Evolutionary conservation across 2,329 filamentous ascomycete species (phyloP).

Genomic region (Diatrype stigma): DNA sequence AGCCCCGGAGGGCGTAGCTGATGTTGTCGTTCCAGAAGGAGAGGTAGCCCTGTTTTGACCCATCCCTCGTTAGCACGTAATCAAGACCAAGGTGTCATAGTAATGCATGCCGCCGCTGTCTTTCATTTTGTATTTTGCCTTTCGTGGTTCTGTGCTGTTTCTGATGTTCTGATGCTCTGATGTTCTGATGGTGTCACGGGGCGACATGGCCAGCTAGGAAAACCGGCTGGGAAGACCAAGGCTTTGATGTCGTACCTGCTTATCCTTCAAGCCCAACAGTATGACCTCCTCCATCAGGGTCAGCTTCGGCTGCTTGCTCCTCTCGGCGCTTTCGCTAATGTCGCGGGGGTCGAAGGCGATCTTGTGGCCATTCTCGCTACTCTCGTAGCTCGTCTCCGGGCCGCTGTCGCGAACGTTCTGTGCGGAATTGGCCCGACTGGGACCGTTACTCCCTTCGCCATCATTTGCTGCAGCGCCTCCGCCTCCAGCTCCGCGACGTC

Average conservation of each 20-base stretch:
- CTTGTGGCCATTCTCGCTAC: conserved; percentile 92
- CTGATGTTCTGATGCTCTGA: too few relatives aligned
- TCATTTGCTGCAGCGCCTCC: conserved; percentile 51
- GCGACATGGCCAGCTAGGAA: background rate
- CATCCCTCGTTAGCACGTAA: conserved; percentile 10
- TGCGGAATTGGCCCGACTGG: conserved; percentile 56
- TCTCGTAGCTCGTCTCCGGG: conserved; percentile 83
- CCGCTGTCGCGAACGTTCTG: conserved; percentile 49
- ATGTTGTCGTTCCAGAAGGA: conserved; percentile 99
- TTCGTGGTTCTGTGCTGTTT: too few relatives aligned
- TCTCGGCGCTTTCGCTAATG: conserved; percentile 92
- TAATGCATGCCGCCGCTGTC: too few relatives aligned
- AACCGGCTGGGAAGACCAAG: too few relatives aligned
- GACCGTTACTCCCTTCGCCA: conserved; percentile 51
- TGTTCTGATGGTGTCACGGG: background rate
- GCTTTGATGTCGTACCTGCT: conserved; percentile 70
- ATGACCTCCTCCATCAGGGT: conserved; percentile 98
- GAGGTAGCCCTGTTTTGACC: conserved; percentile 73
- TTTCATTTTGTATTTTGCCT: too few relatives aligned
- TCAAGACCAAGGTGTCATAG: background rate
- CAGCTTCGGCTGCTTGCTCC: conserved; percentile 96
- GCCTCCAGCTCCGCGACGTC: conserved; percentile 52
- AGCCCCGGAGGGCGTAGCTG: conserved; percentile 93
- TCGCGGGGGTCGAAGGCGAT: conserved; percentile 97
- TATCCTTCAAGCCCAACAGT: conserved; percentile 93